Conservation (phyloP, 495 filamentous ascomycete genomes). For the Podospora anserina region DNA sequence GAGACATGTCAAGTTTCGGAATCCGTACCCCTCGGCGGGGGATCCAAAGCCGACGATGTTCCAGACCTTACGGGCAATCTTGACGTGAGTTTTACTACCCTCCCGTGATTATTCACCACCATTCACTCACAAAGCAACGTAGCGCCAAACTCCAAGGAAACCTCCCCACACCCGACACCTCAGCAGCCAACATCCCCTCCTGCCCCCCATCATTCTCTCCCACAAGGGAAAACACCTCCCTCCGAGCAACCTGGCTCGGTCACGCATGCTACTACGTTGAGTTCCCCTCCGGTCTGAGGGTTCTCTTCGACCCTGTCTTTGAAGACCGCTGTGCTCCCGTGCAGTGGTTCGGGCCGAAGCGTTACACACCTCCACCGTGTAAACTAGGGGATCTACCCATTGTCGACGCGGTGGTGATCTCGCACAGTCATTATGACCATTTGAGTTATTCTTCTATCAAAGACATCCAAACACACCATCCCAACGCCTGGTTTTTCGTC, state of each 20-base stretch:
- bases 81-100: constrained; percentile 11
- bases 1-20: constrained; percentile 35
- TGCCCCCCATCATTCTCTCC: constrained; percentile 66
- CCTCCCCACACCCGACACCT: constrained; percentile 57
- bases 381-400: constrained; percentile 72
- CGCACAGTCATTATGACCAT: constrained; percentile 94
- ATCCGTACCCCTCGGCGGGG: constrained; percentile 35
- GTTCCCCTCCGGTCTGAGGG: constrained; percentile 81
- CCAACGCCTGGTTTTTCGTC: constrained; percentile 83
- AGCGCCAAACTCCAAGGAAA: constrained; percentile 62
- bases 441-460: constrained; percentile 71
- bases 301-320: constrained; percentile 95
- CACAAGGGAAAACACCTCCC: constrained; percentile 49
- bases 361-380: constrained; percentile 79
- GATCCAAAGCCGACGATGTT: background rate
- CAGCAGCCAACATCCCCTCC: constrained; percentile 55
- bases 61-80: constrained; percentile 8
- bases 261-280: constrained; percentile 95
- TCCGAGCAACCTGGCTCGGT: constrained; percentile 94
- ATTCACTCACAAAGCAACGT: background rate
- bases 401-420: constrained; percentile 87
- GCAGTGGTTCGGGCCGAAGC: constrained; percentile 67
- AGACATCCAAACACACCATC: constrained; percentile 67
- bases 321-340: constrained; percentile 81
- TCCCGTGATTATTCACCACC: background rate